Conservation (phyloP, 2,329 filamentous ascomycete genomes). For the Epichloe sp. region DNA sequence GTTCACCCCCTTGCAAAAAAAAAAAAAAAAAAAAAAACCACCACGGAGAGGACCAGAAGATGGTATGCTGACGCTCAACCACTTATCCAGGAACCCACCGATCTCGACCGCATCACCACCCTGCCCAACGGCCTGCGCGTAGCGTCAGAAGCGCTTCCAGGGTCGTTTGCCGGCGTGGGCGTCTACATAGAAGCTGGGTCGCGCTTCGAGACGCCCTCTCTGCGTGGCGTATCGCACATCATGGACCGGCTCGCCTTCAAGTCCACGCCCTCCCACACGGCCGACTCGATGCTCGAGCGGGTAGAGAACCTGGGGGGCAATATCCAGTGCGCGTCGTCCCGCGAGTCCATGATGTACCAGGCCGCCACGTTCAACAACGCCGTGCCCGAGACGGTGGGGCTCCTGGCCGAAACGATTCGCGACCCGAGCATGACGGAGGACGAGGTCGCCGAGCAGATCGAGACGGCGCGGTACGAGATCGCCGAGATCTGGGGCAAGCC, state of each 20-base stretch:
- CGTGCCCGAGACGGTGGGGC: constrained; percentile 65
- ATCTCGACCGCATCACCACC: constrained; percentile 77
- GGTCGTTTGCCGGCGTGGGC: constrained; percentile 87
- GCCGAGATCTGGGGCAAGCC: constrained; percentile 96
- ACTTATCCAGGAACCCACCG: constrained; percentile 52
- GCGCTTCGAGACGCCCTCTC: constrained; percentile 73
- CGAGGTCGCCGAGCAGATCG: constrained; percentile 75
- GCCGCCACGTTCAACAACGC: constrained; percentile 93
- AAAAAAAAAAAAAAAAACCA: no score
- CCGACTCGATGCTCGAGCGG: constrained; percentile 76
- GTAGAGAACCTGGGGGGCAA: constrained; percentile 91
- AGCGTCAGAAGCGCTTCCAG: constrained; percentile 85
- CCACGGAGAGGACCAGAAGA: background rate
- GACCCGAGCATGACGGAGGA: constrained; percentile 73
- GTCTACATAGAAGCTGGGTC: constrained; percentile 95
- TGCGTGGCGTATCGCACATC: constrained; percentile 89
- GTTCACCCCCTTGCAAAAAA: no score
- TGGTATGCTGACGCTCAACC: background rate
- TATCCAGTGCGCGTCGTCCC: constrained; percentile 89
- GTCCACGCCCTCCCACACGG: constrained; percentile 56
- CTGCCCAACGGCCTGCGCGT: constrained; percentile 88
- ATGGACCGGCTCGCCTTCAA: constrained; percentile 95
- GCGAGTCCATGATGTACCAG: constrained; percentile 98
- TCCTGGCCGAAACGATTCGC: constrained; percentile 89
- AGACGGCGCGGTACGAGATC: constrained; percentile 91